Percentiles rank a stretch among this genome's conserved stretches.
Conservation (phyloP, 371 early-diverging fungal genomes). For the Fennellomyces sp. region DNA sequence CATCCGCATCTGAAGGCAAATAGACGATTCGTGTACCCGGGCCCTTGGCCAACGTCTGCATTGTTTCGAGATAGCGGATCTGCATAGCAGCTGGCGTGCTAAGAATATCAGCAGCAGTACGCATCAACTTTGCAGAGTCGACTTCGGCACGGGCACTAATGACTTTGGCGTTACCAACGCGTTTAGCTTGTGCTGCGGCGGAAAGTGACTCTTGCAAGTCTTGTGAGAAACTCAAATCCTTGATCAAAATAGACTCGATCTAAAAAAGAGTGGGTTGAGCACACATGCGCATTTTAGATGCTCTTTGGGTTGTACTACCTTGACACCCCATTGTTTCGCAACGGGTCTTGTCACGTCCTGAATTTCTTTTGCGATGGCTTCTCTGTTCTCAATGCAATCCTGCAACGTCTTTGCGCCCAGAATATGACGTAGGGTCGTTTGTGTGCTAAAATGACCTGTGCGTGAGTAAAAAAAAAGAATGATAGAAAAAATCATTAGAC, state of each 20-base stretch:
- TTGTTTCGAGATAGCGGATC: conserved; percentile 89
- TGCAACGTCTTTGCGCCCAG: conserved; percentile 66
- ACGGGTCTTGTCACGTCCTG: conserved; percentile 70
- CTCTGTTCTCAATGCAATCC: conserved; percentile 89
- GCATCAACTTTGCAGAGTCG: conserved; percentile 90
- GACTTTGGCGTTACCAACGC: conserved; percentile 89
- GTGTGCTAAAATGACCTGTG: conserved; percentile 54
- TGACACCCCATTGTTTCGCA: conserved; percentile 81
- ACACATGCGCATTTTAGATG: background rate
- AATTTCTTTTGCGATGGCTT: conserved; percentile 83
- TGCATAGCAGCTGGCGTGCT: conserved; percentile 81
- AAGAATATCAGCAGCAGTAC: conserved; percentile 83
- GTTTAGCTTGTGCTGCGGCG: conserved; percentile 89
- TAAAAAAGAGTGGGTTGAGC: conserved; percentile 17
- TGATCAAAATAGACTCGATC: conserved; percentile 84
- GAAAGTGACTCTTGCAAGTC: conserved; percentile 85
- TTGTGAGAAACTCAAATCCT: conserved; percentile 79
- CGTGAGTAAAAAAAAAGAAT: background rate
- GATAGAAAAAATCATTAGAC: background rate
- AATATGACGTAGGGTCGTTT: conserved; percentile 75
- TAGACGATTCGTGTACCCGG: conserved; percentile 67
- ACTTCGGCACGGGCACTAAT: conserved; percentile 93
- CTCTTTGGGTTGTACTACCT: conserved; percentile 28
- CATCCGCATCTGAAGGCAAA: conserved; percentile 47
- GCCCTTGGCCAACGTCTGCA: conserved; percentile 68